Percentiles rank a stretch among this genome's conserved stretches.
phyloP scores from a whole-genome alignment of 148 eudicot genomes.

The Nyssa sinensis region DNA sequence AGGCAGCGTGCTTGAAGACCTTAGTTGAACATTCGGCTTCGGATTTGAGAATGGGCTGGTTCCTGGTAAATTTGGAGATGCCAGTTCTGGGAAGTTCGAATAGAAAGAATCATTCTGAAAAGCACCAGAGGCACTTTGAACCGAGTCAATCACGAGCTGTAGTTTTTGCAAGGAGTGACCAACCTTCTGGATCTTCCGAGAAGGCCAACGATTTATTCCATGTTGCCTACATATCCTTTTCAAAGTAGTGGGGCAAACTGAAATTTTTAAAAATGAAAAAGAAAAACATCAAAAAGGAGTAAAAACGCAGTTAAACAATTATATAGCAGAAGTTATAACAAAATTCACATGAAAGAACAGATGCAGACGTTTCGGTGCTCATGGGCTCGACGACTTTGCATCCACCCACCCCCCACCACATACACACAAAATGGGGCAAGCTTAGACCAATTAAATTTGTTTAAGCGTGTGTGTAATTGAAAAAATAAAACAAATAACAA shows the following conservation, averaged over 20 bases:
- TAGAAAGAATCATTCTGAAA: constrained; percentile 78
- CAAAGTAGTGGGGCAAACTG: constrained; percentile 94
- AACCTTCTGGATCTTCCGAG: constrained; percentile 89
- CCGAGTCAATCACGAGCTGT: constrained; percentile 84
- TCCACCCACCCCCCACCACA: too few relatives aligned
- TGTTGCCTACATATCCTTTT: constrained; percentile 94
- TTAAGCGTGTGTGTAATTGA: not conserved
- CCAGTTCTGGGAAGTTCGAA: constrained; percentile 72
- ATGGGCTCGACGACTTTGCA: too few relatives aligned
- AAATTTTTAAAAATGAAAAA: constrained; percentile 15
- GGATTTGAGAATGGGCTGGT: constrained; percentile 42
- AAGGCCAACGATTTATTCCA: constrained; percentile 94
- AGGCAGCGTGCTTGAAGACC: constrained; percentile 27
- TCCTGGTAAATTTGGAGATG: constrained; percentile 55
- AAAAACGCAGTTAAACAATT: not conserved
- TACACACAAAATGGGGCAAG: not conserved
- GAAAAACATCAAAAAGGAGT: not conserved
- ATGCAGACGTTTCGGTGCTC: too few relatives aligned
- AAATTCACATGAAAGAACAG: too few relatives aligned
- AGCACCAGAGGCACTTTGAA: constrained; percentile 73
- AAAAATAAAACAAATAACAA: not conserved
- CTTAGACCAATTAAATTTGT: not conserved
- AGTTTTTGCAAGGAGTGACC: constrained; percentile 86
- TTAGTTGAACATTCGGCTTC: constrained; percentile 32
- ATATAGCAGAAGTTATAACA: too few relatives aligned